Percentiles rank a stretch among this genome's conserved stretches.
phyloP scores from a whole-genome alignment of 306 rosid genomes.

The Lagenaria siceraria region DNA sequence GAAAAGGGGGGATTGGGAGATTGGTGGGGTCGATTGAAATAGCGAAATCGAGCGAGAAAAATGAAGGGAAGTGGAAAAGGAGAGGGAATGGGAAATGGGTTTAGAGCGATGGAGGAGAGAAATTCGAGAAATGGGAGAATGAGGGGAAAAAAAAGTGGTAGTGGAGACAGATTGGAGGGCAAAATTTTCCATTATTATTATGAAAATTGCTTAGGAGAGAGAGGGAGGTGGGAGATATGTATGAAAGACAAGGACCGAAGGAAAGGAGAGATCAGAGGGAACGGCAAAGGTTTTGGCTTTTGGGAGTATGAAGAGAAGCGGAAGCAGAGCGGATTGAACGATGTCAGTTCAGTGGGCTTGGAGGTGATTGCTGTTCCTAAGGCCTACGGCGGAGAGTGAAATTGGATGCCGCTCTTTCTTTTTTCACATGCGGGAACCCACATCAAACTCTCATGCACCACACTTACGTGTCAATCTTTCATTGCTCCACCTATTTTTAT shows the following conservation, averaged over 20 bases:
- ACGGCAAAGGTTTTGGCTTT: background rate
- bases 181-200: slow-evolving; percentile 23
- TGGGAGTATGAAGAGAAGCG: background rate
- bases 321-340: slow-evolving; percentile 1
- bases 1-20: background rate
- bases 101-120: background rate
- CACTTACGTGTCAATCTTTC: background rate
- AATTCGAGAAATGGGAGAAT: background rate
- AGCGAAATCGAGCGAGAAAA: slow-evolving; percentile 9
- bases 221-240: background rate
- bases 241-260: background rate
- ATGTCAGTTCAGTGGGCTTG: background rate
- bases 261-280: background rate
- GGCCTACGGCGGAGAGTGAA: background rate
- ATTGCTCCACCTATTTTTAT: background rate
- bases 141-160: background rate
- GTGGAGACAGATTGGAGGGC: slow-evolving; percentile 14
- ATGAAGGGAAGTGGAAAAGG: slow-evolving; percentile 26
- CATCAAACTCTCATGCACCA: background rate
- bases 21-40: background rate
- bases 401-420: background rate
- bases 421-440: background rate
- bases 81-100: slow-evolving; percentile 28
- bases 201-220: background rate
- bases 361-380: background rate